Base-by-base conservation (phyloP, 345 rosid species). In the Gossypium longicalyx region DNA sequence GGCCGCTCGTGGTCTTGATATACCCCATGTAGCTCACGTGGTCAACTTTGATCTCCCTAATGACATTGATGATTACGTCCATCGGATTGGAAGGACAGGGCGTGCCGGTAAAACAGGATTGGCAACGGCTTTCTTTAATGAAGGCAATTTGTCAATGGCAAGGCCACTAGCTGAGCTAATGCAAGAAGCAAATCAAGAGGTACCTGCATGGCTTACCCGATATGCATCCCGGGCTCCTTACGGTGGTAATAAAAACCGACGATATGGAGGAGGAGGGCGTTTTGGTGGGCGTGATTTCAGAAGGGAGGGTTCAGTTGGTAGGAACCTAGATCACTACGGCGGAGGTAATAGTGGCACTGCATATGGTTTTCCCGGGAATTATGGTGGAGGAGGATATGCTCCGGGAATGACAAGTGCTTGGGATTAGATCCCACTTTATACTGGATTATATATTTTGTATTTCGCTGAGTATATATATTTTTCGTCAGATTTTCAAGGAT, bases 121-220 rank as follows among this genome's bases (percentile, higher is more conserved):
- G 58, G 98, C 98, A 2, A 94, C 99, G 62, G 98, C 99, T 78
- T 94, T 94, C 87, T 94, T 95, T 78, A 93, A 93, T 12, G 97
- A 95, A 59, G 79, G 83, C 78, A 93, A 90, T 79, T 22, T 80
- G 9, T 88, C 97, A 12, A 3, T 94, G 83, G 94, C 98, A 5
- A 88, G 83, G 89, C 47, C 89, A 10, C 82, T 94, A 56, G 41
- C 93, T 17, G 97, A 94, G 10, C 82, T 94, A 74, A 94, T 94
- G 98, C 93, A 89, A 83, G 98, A 94, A 86, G 80, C 98, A 41
- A 94, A 88, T 80, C 98, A 94, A 75, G 98, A 92, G 83, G 98
- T 94, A 58, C 98, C 97, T 63, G 89, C 81, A 34, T 94, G 98
- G 98, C 92, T 94, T 44, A 71, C 97, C 45, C 91, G 97, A 9